Base-by-base conservation (phyloP, 1,284 basidiomycete genomes). In the Austroboletus novae-zelandiae region DNA sequence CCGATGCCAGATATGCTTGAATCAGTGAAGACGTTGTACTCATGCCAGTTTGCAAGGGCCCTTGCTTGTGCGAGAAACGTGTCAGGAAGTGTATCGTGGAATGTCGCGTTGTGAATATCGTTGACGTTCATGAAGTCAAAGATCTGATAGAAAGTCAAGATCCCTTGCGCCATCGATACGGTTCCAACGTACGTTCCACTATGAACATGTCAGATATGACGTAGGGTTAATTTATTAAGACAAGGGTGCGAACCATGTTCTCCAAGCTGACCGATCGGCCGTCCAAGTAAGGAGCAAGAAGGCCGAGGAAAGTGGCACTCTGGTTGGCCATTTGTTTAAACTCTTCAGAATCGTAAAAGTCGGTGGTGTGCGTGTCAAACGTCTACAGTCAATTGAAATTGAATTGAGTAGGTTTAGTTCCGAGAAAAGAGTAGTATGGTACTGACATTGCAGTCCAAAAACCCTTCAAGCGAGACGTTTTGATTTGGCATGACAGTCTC, bases 111-210 rank as follows among this genome's bases (percentile, higher is more conserved):
- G 68, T 93, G 89, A 45, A 89, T 83, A 51, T 70, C 75, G 58
- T 89, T 74, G 39, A 90, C 81, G 61, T 86, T 85, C 71, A 93
- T 81, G 59, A 76, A 88, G 61, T 90, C 89, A 65, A 74, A 91
- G 43, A 92, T 73, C 81, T 88, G 53, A 41, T 15, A 14, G 14
- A 36, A 31, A 27, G 32, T 3, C 7, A 37, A 36, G 47, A 37
- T 27, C 41, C 29, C 17, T 3, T 34, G 30, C 5, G 14, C 40
- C 41, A 40, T 40, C 3, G 30, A 44, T n/a, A 29, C 31, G 36
- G 9, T 23, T 10, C 7, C 13, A 11, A 56, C 77, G 64, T 62
- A 86, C 84, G 61, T 87, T 87, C 73, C 79, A 84, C 84, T 86
- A 41, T 15, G 23, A 45, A 25, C 13, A 55, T 8, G 48, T 57